Evolutionary conservation across 2,329 filamentous ascomycete genomes (phyloP).

Genomic region (Fusarium sp.): DNA sequence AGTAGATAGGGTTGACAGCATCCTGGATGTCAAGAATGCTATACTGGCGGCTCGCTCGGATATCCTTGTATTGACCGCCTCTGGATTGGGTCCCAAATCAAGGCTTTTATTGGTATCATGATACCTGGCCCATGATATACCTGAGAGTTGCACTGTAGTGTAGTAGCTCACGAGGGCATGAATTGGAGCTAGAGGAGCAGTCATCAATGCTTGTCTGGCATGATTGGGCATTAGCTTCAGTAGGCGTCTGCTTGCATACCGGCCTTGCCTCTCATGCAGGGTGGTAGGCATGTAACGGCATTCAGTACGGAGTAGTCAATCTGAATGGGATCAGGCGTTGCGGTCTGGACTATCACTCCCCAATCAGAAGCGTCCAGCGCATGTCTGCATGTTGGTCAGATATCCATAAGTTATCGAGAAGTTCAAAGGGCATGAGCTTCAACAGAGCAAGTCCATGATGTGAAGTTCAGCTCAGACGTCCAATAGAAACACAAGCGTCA

Average conservation of each 20-base stretch:
- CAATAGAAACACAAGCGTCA: neutral
- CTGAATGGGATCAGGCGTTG: constrained; percentile 20
- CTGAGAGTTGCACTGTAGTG: constrained; percentile 31
- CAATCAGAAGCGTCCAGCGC: constrained; percentile 4
- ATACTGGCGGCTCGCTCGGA: constrained; percentile 38
- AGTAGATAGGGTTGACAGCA: constrained; percentile 1
- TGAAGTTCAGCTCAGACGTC: neutral
- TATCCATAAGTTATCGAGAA: neutral
- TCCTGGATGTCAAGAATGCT: neutral
- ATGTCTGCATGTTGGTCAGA: constrained; percentile 21
- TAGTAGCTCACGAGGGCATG: constrained; percentile 47
- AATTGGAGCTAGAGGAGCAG: constrained; percentile 38
- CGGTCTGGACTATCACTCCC: constrained; percentile 34
- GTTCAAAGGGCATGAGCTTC: neutral
- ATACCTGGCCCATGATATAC: constrained; percentile 40
- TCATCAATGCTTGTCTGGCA: constrained; percentile 25
- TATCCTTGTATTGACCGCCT: constrained; percentile 38
- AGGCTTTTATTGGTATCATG: constrained; percentile 35
- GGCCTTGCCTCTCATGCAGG: constrained; percentile 22
- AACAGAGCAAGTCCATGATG: neutral
- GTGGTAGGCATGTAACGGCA: constrained; percentile 29
- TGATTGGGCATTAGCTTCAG: constrained; percentile 32
- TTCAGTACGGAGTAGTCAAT: constrained; percentile 15
- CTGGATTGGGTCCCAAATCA: constrained; percentile 19
- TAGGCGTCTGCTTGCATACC: constrained; percentile 37